Base-by-base conservation (phyloP, 805 yeast species). In the Metschnikowia cerradonensis region DNA sequence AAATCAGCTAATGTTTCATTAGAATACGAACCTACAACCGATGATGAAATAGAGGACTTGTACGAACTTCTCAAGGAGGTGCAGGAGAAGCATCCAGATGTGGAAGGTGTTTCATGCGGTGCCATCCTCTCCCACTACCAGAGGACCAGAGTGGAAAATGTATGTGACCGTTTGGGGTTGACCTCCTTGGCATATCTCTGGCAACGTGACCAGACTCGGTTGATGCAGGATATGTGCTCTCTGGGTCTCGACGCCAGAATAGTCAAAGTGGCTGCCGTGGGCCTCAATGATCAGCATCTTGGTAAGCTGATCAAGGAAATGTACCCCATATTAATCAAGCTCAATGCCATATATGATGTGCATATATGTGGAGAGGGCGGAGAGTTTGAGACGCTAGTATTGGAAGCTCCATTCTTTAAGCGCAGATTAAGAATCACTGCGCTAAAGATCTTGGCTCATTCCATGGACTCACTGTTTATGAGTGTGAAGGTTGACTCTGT, bases 361-460 rank as follows among this genome's bases (percentile, higher is more conserved):
- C 97, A 92, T 65, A 83, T 94, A 0, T 94, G 99, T 71, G 99
- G 99, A 13, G 99, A 94, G 72, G 99, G 99, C 33, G 99, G 99
- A 1, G 99, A 94, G 67, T 94, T 90, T 67, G 99, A 94, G 66
- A 86, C 97, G 0, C 71, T 92, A 58, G 98, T 92, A 2, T 72
- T 94, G 30, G 97, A 94, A 66, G 89, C 95, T 1, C 96, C 96
- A 0, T 84, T 89, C 53, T 94, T 92, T 70, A 70, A 69, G 32
- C 72, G 78, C 42, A 70, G 65, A 47, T 64, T 85, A 41, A 70
- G 67, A 7, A 67, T 86, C 15, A 64, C 58, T 1, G 69, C 75
- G 1, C 64, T 63, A 14, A 61, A 72, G 30, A 64, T 78, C 1
- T 67, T 80, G 1, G 64, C 74, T 17, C 83, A 77, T 53, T 69